Evolutionary conservation across 495 filamentous ascomycete genomes (phyloP).

Genomic region (Penicillium cinerascens): DNA sequence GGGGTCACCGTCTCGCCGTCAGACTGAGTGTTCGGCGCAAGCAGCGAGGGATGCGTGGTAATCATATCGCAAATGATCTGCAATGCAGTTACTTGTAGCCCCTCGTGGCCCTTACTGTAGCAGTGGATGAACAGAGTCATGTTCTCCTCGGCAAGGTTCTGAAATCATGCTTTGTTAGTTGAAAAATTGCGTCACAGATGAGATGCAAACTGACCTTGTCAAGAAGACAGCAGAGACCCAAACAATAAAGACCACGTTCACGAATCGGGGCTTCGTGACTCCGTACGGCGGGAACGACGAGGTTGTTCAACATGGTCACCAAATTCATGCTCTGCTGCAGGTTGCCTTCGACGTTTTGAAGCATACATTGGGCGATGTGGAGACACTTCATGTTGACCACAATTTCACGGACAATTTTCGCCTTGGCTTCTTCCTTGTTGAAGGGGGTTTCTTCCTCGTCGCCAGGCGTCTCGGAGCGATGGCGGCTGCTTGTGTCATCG

Average conservation of each 20-base stretch:
- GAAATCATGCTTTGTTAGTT: slow-evolving; percentile 9
- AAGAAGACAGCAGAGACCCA: slow-evolving; percentile 87
- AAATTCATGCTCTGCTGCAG: slow-evolving; percentile 83
- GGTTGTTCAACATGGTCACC: slow-evolving; percentile 92
- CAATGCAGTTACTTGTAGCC: slow-evolving; percentile 81
- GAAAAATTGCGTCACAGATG: neutral
- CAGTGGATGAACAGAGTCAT: slow-evolving; percentile 93
- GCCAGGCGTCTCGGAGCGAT: slow-evolving; percentile 43
- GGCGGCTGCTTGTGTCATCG: slow-evolving; percentile 49
- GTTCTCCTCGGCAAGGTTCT: slow-evolving; percentile 88
- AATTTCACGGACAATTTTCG: slow-evolving; percentile 81
- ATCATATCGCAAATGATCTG: slow-evolving; percentile 95
- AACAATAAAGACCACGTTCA: slow-evolving; percentile 81
- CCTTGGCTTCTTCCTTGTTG: slow-evolving; percentile 70
- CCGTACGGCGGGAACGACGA: slow-evolving; percentile 90
- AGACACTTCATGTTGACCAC: slow-evolving; percentile 98
- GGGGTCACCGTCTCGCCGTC: slow-evolving; percentile 41
- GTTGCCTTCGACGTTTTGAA: slow-evolving; percentile 81
- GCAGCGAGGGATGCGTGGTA: slow-evolving; percentile 75
- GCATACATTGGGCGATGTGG: slow-evolving; percentile 95
- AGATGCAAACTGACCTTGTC: slow-evolving; percentile 58
- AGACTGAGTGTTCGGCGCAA: slow-evolving; percentile 46
- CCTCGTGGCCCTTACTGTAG: slow-evolving; percentile 87
- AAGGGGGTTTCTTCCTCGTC: slow-evolving; percentile 44
- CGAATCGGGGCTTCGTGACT: slow-evolving; percentile 90